These are phyloP conservation scores for Fusarium sp. DNA, from an alignment of 2,329 filamentous ascomycete genomes.

Conservation along the genomic window DNA sequence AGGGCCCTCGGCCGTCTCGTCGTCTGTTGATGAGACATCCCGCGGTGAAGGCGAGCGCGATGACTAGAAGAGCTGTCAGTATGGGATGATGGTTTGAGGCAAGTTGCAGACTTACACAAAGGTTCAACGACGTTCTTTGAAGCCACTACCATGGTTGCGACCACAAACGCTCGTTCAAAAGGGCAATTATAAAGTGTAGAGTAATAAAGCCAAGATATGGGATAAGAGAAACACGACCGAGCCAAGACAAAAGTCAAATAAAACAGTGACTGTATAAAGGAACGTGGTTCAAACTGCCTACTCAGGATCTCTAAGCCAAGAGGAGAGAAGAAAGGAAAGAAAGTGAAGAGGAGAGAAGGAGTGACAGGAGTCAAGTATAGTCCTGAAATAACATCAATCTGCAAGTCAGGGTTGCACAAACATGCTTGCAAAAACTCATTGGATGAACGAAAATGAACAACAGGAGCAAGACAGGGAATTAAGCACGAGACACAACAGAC, in stretches of 20 bases:
- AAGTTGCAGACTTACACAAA: constrained; percentile 25
- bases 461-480: constrained; percentile 16
- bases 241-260: neutral
- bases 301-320: constrained; percentile 1
- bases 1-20: constrained; percentile 7
- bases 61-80: constrained; percentile 26
- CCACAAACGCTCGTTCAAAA: neutral
- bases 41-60: constrained; percentile 42
- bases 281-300: neutral
- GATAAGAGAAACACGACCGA: neutral
- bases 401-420: neutral
- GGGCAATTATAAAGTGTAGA: neutral
- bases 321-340: neutral
- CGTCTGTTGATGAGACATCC: constrained; percentile 49
- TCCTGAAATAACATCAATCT: neutral
- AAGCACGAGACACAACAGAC: constrained; percentile 18
- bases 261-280: neutral
- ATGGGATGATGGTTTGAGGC: neutral
- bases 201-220: neutral
- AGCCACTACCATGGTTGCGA: constrained; percentile 10
- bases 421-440: neutral
- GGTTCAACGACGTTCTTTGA: constrained; percentile 35
- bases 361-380: neutral
- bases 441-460: neutral
- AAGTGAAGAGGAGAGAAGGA: neutral